Conservation (phyloP, 306 rosid genomes). For the Lathyrus tuberosus region DNA sequence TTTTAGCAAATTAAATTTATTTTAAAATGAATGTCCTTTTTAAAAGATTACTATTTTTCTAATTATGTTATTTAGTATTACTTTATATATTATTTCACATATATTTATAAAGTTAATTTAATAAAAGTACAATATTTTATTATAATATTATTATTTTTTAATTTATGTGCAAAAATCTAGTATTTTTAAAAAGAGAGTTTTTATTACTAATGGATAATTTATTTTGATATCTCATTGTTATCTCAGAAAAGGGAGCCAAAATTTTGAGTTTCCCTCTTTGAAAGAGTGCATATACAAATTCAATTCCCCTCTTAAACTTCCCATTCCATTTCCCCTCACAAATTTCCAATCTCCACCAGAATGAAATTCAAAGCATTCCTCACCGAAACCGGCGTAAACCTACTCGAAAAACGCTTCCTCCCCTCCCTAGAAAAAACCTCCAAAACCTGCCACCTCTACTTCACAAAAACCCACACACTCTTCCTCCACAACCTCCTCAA, state of each 20-base stretch:
- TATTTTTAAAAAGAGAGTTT: no score
- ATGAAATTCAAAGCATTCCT: conserved; percentile 94
- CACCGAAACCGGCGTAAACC: conserved; percentile 72
- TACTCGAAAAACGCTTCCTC: conserved; percentile 76
- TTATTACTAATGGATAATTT: no score
- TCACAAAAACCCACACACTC: conserved; percentile 72
- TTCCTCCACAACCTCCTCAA: conserved; percentile 95
- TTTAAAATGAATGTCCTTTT: no score
- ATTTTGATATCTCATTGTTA: no score
- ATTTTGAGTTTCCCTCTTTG: conserved; percentile 16
- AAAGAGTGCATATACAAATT: background rate
- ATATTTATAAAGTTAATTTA: no score
- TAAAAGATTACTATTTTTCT: no score
- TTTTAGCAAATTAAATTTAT: no score
- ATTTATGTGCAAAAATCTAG: no score
- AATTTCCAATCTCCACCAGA: background rate
- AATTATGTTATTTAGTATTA: no score
- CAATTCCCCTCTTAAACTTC: background rate
- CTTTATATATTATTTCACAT: no score
- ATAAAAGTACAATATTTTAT: no score
- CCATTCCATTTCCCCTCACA: background rate
- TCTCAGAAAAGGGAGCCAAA: background rate
- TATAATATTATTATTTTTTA: no score
- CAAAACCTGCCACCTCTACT: conserved; percentile 68
- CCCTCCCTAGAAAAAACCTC: conserved; percentile 85